A percentile compares a stretch with the other conserved stretches of the same genome.
phyloP scores from a whole-genome alignment of 345 rosid species.

The Kernera saxatilis region DNA sequence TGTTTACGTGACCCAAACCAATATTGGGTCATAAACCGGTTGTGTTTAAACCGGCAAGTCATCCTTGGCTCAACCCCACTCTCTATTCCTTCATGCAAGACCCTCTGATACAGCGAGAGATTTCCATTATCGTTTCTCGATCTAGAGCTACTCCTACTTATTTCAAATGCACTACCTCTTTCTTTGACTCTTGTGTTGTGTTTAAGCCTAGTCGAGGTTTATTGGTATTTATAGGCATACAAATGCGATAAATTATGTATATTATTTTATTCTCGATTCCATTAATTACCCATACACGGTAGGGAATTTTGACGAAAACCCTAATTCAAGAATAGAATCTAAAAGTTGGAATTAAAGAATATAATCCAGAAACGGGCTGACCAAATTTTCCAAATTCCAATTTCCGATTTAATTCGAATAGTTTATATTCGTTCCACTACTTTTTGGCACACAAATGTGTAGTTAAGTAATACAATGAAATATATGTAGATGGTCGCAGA shows the following conservation, averaged over 20 bases:
- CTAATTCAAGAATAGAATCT: slow-evolving; percentile 6
- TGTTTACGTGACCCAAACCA: slow-evolving; percentile 1
- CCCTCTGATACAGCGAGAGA: slow-evolving; percentile 18
- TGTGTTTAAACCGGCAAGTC: slow-evolving; percentile 34
- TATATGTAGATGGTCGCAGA: not conserved
- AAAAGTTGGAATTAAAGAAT: slow-evolving; percentile 10
- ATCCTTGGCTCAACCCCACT: slow-evolving; percentile 42
- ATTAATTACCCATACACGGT: slow-evolving; percentile 12
- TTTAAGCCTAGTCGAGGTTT: not conserved
- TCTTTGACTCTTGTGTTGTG: slow-evolving; percentile 11
- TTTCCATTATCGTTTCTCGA: not conserved
- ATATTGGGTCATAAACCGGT: slow-evolving; percentile 1
- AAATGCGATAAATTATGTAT: not conserved
- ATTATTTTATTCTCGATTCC: not conserved
- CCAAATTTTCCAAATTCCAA: not conserved
- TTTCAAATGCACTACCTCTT: not conserved
- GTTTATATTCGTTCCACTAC: slow-evolving; percentile 9
- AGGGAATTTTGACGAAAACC: slow-evolving; percentile 22
- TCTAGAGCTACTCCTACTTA: not conserved
- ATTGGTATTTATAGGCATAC: slow-evolving; percentile 5
- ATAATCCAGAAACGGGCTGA: slow-evolving; percentile 20
- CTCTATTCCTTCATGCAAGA: slow-evolving; percentile 34
- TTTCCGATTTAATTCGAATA: not conserved
- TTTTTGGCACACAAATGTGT: not conserved
- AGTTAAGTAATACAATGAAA: not conserved